Base-by-base conservation (phyloP, 2,329 filamentous ascomycete genomes). In the Seiridium unicorne region DNA sequence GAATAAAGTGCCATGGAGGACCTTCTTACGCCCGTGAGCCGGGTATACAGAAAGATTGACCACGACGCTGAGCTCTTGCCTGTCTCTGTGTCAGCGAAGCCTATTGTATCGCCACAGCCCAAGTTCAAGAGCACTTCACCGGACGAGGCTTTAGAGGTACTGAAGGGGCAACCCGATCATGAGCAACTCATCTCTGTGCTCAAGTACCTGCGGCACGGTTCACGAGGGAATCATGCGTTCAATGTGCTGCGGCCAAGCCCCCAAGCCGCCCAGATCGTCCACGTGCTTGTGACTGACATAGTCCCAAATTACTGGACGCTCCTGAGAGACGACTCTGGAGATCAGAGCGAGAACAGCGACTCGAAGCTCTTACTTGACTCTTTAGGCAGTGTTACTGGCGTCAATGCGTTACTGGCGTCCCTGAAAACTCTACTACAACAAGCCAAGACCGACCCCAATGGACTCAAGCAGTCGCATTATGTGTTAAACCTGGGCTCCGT, bases 221-320 rank as follows among this genome's bases (percentile, higher is more conserved):
- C 60, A 26, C 59, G 68, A 47, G 62, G 61, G 40, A 66, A 65
- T 1, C 62, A 63, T 9, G 61, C 63, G 4, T 86, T 89, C 69
- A 83, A 84, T 65, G 81, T 94, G 55, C 78, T 81, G 49, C 73
- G 79, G 3, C 88, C 92, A 3, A 84, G 84, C 38, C 88, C 93
- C 1, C 77, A 86, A 62, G 85, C 87, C 60, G 87, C 92, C 26
- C 90, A 93, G 66, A 85, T 97, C 38, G 80, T 94, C 57, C 88
- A 93, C 69, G 77, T 85, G 3, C 77, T 99, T 42, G 86, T 96
- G 61, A 88, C 84, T 13, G 85, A 88, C 38, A 93, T 90, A 34
- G 79, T 92, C 6, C 90, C 91, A 1, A 91, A 93, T 70, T 96
- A 94, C 74, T 98, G 95, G 94, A 71, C 80, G 3, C 68, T 86